Conservation (phyloP, 371 early-diverging fungal genomes). For the Chytridium lagenaria region DNA sequence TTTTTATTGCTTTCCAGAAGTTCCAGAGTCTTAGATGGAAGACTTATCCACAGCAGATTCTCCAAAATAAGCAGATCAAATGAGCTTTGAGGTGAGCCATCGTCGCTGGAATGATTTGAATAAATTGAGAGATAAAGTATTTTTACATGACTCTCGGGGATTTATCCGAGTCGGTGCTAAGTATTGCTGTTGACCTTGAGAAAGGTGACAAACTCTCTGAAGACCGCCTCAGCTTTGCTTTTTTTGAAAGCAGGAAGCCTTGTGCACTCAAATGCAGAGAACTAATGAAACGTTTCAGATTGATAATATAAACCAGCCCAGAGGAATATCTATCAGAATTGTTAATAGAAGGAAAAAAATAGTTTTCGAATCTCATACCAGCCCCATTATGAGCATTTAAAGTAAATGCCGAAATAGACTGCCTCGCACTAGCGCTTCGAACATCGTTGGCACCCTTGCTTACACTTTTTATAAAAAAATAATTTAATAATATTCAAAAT, state of each 20-base stretch:
- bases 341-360: too few species aligned
- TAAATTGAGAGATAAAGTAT: not conserved
- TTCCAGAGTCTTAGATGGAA: not conserved
- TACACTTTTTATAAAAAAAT: not conserved
- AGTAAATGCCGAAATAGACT: constrained; percentile 4
- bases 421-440: not conserved
- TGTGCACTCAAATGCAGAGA: not conserved
- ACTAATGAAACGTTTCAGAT: constrained; percentile 7
- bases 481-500: not conserved
- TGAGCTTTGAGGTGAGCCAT: not conserved
- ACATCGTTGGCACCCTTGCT: constrained; percentile 7
- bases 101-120: not conserved
- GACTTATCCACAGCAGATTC: constrained; percentile 12
- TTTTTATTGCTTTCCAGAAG: not conserved
- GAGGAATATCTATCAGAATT: not conserved
- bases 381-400: not conserved
- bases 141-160: not conserved
- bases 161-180: not conserved
- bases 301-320: constrained; percentile 11
- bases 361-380: too few species aligned
- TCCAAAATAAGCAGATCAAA: constrained; percentile 12
- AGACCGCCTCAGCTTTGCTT: not conserved
- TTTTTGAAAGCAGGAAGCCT: not conserved
- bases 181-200: not conserved
- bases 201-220: not conserved